These are phyloP conservation scores for Phytomonas francai DNA, from an alignment of 208 protist species.

Conservation along the genomic window DNA sequence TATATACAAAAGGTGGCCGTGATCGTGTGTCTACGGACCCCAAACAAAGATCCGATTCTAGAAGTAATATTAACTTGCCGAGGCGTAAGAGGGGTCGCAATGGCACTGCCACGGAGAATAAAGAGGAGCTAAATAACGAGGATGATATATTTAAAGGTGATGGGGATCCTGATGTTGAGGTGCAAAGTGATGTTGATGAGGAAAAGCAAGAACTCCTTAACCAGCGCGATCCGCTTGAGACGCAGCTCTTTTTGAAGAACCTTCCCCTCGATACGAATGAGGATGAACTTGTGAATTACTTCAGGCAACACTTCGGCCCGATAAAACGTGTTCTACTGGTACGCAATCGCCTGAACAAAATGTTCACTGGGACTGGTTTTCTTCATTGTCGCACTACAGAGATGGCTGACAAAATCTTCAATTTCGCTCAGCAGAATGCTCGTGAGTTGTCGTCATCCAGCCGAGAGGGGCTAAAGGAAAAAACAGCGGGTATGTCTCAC, in stretches of 20 bases:
- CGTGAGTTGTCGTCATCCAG: slow-evolving; percentile 67
- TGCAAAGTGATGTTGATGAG: slow-evolving; percentile 88
- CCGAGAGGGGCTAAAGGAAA: slow-evolving; percentile 50
- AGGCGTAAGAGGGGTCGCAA: slow-evolving; percentile 35
- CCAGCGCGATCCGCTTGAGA: slow-evolving; percentile 72
- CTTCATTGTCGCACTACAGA: slow-evolving; percentile 71
- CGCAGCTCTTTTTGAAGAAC: slow-evolving; percentile 83
- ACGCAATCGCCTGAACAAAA: slow-evolving; percentile 57
- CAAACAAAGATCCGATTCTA: slow-evolving; percentile 4
- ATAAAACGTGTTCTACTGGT: slow-evolving; percentile 83
- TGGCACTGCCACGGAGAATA: neutral
- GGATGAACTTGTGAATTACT: slow-evolving; percentile 68
- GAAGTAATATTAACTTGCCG: slow-evolving; percentile 17
- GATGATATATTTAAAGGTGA: slow-evolving; percentile 13
- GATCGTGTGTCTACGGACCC: slow-evolving; percentile 14
- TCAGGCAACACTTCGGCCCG: slow-evolving; percentile 58
- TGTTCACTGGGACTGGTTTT: slow-evolving; percentile 75
- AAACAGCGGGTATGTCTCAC: slow-evolving; percentile 70
- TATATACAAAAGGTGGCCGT: slow-evolving; percentile 24
- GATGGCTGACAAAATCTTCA: slow-evolving; percentile 68
- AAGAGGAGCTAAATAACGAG: slow-evolving; percentile 4
- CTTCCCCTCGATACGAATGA: slow-evolving; percentile 83
- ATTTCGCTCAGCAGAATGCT: slow-evolving; percentile 78
- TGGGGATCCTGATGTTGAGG: slow-evolving; percentile 54
- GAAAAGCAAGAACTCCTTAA: slow-evolving; percentile 84